Percentiles rank a stretch among this genome's conserved stretches.
phyloP scores from a whole-genome alignment of 371 early-diverging fungal species.

The Lichtheimia ramosa region DNA sequence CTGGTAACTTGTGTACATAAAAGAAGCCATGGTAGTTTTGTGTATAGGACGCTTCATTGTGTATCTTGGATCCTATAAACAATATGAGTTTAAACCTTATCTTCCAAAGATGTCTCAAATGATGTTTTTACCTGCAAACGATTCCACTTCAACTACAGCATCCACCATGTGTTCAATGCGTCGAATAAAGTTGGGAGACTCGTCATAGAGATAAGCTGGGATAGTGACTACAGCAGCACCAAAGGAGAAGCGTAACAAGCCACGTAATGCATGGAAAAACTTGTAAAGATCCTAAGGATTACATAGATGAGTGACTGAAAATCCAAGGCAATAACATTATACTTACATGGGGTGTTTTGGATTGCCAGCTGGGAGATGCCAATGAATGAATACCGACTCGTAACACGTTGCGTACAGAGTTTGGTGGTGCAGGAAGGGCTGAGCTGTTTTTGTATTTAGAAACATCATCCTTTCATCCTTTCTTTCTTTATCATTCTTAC shows the following conservation, averaged over 20 bases:
- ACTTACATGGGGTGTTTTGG: conserved; percentile 57
- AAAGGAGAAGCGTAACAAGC: conserved; percentile 74
- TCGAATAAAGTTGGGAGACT: conserved; percentile 57
- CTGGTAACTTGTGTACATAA: conserved; percentile 81
- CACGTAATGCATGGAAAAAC: conserved; percentile 78
- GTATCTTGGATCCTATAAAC: conserved; percentile 44
- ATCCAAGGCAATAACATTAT: not conserved
- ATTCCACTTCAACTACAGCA: conserved; percentile 87
- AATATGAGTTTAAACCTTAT: conserved; percentile 3
- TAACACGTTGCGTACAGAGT: conserved; percentile 59
- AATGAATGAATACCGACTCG: conserved; percentile 80
- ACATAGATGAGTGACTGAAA: not conserved
- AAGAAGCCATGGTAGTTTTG: conserved; percentile 88
- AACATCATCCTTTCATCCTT: not conserved
- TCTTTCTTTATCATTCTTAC: conserved; percentile 10
- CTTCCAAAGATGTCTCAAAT: not conserved
- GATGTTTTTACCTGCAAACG: conserved; percentile 80
- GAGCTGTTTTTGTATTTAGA: conserved; percentile 36
- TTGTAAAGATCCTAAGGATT: conserved; percentile 54
- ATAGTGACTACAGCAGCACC: conserved; percentile 82
- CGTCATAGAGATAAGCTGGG: conserved; percentile 78
- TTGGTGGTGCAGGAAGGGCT: conserved; percentile 43
- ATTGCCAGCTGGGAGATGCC: conserved; percentile 77
- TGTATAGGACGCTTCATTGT: conserved; percentile 49
- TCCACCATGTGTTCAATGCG: conserved; percentile 84